Evolutionary conservation across 2,329 filamentous ascomycete genomes (phyloP).

Genomic region (Macroventuria anomochaeta): DNA sequence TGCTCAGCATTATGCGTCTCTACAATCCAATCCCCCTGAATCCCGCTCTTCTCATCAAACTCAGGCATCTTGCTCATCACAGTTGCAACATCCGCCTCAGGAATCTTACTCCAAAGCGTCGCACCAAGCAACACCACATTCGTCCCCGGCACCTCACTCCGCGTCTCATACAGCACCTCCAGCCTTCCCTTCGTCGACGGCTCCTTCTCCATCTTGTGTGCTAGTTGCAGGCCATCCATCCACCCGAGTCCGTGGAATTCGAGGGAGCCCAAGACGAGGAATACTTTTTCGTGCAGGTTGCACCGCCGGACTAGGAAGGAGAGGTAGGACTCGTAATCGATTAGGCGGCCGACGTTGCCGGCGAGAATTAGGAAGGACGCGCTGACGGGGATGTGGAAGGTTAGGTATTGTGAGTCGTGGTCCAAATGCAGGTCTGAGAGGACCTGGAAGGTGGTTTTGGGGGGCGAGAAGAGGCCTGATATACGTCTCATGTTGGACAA

Average conservation of each 20-base stretch:
- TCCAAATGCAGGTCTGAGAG: constrained; percentile 44
- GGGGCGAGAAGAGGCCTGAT: constrained; percentile 31
- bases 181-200: constrained; percentile 44
- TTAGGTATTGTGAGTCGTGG: constrained; percentile 38
- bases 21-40: constrained; percentile 58
- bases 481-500: constrained; percentile 28
- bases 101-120: constrained; percentile 63
- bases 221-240: constrained; percentile 35
- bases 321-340: constrained; percentile 42
- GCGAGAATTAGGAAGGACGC: constrained; percentile 41
- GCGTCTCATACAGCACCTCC: constrained; percentile 54
- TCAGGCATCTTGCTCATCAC: constrained; percentile 59
- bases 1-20: constrained; percentile 59
- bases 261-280: constrained; percentile 35
- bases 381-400: constrained; percentile 39
- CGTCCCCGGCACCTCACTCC: constrained; percentile 52
- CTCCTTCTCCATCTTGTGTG: constrained; percentile 38
- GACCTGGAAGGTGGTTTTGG: constrained; percentile 39
- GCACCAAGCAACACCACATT: constrained; percentile 62
- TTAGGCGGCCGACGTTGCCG: constrained; percentile 41
- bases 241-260: constrained; percentile 38
- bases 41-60: constrained; percentile 55
- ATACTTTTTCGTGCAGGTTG: constrained; percentile 41
- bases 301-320: constrained; percentile 39
- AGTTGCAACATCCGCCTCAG: constrained; percentile 45